A percentile compares a stretch with the other conserved stretches of the same genome.
These are phyloP conservation scores for Sclerotinia nivalis DNA, from an alignment of 2,329 filamentous ascomycete genomes.

Conservation along the genomic window DNA sequence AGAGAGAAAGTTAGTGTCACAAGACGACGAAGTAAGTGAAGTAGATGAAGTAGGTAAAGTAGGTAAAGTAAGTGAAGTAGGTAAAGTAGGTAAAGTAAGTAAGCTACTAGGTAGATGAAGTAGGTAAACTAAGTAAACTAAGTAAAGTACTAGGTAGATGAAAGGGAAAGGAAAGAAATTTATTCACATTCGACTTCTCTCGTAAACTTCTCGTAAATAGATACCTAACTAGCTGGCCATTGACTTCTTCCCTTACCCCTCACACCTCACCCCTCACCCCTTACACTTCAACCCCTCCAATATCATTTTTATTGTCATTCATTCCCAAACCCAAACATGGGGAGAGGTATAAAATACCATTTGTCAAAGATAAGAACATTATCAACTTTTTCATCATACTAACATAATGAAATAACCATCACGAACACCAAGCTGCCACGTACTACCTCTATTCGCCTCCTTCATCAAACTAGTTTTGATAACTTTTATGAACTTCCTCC, in stretches of 20 bases:
- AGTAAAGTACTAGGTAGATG: too few species aligned
- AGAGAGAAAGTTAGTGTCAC: not conserved
- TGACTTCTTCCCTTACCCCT: not conserved
- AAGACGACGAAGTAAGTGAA: not conserved
- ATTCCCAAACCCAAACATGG: not conserved
- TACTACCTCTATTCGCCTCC: not conserved
- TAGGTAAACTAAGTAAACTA: too few species aligned
- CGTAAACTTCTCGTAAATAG: too few species aligned
- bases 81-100: not conserved
- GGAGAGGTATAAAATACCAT: not conserved
- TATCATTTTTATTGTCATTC: not conserved
- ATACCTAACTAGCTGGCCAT: too few species aligned
- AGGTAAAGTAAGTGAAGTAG: not conserved
- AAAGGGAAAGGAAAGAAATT: not conserved
- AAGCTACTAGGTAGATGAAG: too few species aligned
- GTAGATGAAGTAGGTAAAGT: not conserved
- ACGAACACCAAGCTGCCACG: constrained; percentile 13
- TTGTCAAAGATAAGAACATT: not conserved
- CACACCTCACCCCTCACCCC: not conserved
- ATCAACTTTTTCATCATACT: not conserved
- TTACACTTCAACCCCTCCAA: not conserved
- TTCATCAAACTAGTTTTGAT: not conserved
- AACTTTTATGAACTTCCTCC: not conserved
- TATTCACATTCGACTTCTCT: not conserved
- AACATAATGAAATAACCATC: not conserved